Conservation (phyloP, 345 rosid species). For the Rhodamnia rubescens region DNA sequence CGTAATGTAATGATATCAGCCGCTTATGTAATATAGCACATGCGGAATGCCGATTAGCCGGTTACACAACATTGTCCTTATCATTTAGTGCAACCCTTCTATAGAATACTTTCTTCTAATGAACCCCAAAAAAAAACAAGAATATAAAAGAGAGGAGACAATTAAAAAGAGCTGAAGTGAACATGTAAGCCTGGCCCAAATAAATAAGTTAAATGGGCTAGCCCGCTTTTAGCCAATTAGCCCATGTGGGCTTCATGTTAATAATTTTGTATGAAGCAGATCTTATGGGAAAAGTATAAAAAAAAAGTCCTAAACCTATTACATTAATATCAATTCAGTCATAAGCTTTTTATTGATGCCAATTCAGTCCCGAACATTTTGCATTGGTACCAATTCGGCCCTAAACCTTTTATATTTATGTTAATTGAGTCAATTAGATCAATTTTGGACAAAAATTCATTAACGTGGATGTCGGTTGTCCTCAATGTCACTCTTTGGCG, state of each 20-base stretch:
- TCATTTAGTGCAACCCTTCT: background rate
- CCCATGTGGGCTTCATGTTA: background rate
- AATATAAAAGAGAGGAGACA: background rate
- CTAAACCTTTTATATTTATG: background rate
- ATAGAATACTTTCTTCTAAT: background rate
- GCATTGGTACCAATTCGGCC: background rate
- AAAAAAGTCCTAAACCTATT: too few species aligned
- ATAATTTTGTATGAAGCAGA: background rate
- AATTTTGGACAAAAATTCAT: background rate
- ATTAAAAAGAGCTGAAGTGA: background rate
- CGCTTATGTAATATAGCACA: background rate
- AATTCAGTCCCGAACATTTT: background rate
- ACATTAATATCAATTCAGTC: too few species aligned
- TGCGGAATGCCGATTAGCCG: background rate
- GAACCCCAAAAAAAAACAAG: background rate
- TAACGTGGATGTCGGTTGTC: accelerated
- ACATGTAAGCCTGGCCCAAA: background rate
- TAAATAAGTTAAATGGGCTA: background rate
- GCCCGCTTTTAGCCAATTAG: background rate
- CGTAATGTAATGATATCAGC: accelerated
- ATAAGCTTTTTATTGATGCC: background rate
- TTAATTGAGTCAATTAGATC: accelerated
- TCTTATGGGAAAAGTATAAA: too few species aligned
- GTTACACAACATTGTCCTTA: background rate
- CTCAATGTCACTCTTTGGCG: too few species aligned